Percentiles rank a stretch among this genome's conserved stretches.
phyloP scores from a whole-genome alignment of 2,329 filamentous ascomycete genomes.

The Penicillium polonicum region DNA sequence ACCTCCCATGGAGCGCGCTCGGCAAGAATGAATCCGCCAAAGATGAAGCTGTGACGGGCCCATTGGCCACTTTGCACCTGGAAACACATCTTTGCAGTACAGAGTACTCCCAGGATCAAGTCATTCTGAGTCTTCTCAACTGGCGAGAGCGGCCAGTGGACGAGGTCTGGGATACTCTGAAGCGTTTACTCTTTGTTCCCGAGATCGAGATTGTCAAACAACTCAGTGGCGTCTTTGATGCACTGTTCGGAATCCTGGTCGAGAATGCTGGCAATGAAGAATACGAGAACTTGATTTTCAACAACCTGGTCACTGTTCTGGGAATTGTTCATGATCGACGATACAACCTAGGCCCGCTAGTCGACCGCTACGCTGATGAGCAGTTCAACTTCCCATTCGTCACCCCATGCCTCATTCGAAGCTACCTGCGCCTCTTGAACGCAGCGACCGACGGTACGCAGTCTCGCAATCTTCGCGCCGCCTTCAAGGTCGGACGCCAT shows the following conservation, averaged over 20 bases:
- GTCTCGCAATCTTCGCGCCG: constrained; percentile 79
- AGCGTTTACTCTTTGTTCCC: constrained; percentile 85
- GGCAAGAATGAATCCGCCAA: constrained; percentile 66
- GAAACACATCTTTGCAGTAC: constrained; percentile 93
- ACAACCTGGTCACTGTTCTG: constrained; percentile 81
- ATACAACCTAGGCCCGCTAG: constrained; percentile 85
- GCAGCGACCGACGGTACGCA: constrained; percentile 80
- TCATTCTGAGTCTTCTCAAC: constrained; percentile 76
- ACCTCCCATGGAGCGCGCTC: constrained; percentile 73
- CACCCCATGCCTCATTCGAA: constrained; percentile 81
- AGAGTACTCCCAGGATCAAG: constrained; percentile 86
- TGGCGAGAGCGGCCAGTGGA: constrained; percentile 77
- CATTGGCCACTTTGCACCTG: constrained; percentile 74
- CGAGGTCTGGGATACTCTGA: constrained; percentile 71
- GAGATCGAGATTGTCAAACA: constrained; percentile 98
- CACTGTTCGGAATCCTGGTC: constrained; percentile 85
- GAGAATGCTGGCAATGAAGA: constrained; percentile 90
- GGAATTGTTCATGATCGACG: constrained; percentile 92
- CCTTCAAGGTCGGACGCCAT: constrained; percentile 91
- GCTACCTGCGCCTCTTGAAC: constrained; percentile 78
- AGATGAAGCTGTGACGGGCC: constrained; percentile 71
- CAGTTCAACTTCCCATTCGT: constrained; percentile 93
- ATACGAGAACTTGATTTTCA: constrained; percentile 90
- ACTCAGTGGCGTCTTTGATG: constrained; percentile 81
- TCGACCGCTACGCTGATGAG: constrained; percentile 85